A percentile compares a stretch with the other conserved stretches of the same genome.
Evolutionary conservation across 495 filamentous ascomycete species (phyloP).

Genomic region (Cetradonia linearis): DNA sequence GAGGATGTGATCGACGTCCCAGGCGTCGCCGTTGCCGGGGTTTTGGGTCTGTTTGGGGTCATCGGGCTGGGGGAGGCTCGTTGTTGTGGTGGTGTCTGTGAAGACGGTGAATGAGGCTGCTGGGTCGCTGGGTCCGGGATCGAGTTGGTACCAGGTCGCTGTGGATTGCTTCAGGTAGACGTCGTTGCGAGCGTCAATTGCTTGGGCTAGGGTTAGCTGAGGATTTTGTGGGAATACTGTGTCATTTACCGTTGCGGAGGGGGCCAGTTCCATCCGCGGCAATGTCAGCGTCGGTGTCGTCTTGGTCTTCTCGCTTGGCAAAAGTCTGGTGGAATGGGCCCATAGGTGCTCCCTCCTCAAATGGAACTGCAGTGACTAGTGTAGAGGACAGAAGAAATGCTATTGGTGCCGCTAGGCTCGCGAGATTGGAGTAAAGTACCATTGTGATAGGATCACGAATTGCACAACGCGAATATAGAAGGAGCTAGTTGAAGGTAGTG

Average conservation of each 20-base stretch:
- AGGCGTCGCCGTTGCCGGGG: neutral
- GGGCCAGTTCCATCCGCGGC: slow-evolving; percentile 9
- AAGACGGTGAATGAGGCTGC: slow-evolving; percentile 2
- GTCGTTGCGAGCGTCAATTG: neutral
- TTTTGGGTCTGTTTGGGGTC: neutral
- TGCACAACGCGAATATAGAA: too few relatives aligned
- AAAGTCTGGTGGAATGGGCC: neutral
- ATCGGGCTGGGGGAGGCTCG: neutral
- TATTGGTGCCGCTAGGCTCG: too few relatives aligned
- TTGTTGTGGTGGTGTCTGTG: neutral
- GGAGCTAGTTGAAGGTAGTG: too few relatives aligned
- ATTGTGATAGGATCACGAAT: too few relatives aligned
- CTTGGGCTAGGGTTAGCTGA: neutral
- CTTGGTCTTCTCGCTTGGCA: neutral
- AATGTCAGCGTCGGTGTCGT: slow-evolving; percentile 6
- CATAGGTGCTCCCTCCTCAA: too few relatives aligned
- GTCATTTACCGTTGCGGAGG: neutral
- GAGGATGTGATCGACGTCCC: slow-evolving; percentile 13
- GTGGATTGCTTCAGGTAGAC: neutral
- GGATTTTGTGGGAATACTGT: neutral
- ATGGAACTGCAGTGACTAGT: too few relatives aligned
- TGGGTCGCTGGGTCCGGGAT: neutral
- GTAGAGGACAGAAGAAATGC: too few relatives aligned
- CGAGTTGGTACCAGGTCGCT: slow-evolving; percentile 6
- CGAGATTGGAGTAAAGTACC: too few relatives aligned